phyloP scores from a whole-genome alignment of 768 basidiomycete genomes.

The Rhodotorula babjevae region DNA sequence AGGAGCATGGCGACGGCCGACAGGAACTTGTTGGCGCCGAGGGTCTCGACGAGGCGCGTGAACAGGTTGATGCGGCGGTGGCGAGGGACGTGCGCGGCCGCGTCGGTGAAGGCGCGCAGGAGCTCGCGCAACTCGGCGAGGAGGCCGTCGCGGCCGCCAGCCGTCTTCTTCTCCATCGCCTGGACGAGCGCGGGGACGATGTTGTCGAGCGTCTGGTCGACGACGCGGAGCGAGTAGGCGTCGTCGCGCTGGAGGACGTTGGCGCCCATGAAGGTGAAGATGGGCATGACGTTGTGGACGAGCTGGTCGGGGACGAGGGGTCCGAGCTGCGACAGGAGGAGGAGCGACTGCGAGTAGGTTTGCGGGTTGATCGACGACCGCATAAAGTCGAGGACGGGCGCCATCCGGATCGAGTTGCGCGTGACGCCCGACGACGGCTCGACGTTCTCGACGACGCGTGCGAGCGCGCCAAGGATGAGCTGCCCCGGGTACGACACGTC shows the following conservation, averaged over 20 bases:
- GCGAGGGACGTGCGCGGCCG: constrained; percentile 81
- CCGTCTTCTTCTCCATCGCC: constrained; percentile 61
- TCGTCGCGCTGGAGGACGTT: constrained; percentile 96
- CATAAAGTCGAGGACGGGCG: constrained; percentile 40
- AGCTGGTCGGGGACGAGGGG: constrained; percentile 83
- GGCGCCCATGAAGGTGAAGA: constrained; percentile 99
- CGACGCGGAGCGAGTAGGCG: constrained; percentile 86
- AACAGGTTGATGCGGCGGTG: constrained; percentile 91
- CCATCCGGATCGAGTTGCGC: constrained; percentile 30
- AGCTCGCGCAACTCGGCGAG: constrained; percentile 55
- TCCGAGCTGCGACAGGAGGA: constrained; percentile 78
- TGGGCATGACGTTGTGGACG: constrained; percentile 90
- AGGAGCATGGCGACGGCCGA: constrained; percentile 77
- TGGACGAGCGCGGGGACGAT: constrained; percentile 90
- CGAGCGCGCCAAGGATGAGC: constrained; percentile 32
- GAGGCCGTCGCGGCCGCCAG: constrained; percentile 58
- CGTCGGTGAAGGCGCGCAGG: constrained; percentile 86
- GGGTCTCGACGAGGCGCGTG: constrained; percentile 72
- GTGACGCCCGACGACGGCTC: constrained; percentile 21
- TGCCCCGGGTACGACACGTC: constrained; percentile 39
- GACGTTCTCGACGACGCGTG: constrained; percentile 28
- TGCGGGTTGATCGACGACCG: constrained; percentile 76
- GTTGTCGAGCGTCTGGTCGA: constrained; percentile 88
- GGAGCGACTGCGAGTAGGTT: constrained; percentile 84
- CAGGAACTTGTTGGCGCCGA: constrained; percentile 75